A percentile compares a stretch with the other conserved stretches of the same genome.
Conservation (phyloP, 2,329 filamentous ascomycete genomes). For the Colletotrichum agaves region DNA sequence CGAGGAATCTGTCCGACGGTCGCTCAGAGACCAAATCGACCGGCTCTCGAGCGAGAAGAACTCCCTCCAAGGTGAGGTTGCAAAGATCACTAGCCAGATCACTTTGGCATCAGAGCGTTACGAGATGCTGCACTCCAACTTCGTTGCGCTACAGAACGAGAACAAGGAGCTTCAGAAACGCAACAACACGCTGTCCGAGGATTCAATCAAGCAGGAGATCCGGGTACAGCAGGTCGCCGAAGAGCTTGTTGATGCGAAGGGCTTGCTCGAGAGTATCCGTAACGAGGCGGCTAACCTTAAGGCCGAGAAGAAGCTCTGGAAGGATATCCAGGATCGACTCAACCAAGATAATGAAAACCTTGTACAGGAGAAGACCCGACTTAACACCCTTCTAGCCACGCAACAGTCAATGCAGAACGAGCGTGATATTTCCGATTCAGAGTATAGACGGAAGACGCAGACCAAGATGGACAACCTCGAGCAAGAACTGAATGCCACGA, state of each 20-base stretch:
- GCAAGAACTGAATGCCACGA: constrained; percentile 78
- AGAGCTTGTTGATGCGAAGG: constrained; percentile 87
- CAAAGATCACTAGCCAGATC: constrained; percentile 82
- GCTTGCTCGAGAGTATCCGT: constrained; percentile 84
- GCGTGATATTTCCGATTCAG: constrained; percentile 84
- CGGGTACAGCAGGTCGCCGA: constrained; percentile 92
- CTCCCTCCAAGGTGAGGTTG: constrained; percentile 82
- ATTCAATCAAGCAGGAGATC: constrained; percentile 88
- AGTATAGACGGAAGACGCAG: constrained; percentile 83
- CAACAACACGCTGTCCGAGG: constrained; percentile 79
- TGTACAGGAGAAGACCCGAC: constrained; percentile 82
- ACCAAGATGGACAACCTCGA: constrained; percentile 82
- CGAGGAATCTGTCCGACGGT: constrained; percentile 80
- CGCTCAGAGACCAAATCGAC: constrained; percentile 87
- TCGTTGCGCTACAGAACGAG: constrained; percentile 83
- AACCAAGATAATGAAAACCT: constrained; percentile 88
- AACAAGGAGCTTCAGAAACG: constrained; percentile 89
- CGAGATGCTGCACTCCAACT: constrained; percentile 91
- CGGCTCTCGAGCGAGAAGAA: constrained; percentile 84
- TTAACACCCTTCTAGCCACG: constrained; percentile 84
- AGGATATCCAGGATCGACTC: constrained; percentile 89
- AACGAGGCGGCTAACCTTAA: constrained; percentile 94
- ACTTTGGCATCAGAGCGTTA: constrained; percentile 85
- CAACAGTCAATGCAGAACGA: constrained; percentile 93
- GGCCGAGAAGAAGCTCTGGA: constrained; percentile 94